Evolutionary conservation across 2,329 filamentous ascomycete species (phyloP), one percentile per base, ranked within the genome.

Genomic region (Helotiales sp.): DNA sequence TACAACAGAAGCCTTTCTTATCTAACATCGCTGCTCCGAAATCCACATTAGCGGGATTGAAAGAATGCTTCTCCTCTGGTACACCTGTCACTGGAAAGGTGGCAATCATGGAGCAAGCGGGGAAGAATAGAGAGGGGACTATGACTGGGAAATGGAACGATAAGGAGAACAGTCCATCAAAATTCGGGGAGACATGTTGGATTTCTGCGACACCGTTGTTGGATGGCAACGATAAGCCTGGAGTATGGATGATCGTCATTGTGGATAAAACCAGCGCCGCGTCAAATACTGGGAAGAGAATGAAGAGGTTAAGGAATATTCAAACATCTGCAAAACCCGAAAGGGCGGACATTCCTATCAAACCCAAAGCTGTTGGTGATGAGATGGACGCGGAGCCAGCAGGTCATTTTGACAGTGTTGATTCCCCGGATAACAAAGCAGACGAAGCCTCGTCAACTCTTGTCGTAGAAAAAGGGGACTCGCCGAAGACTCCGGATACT

Each of bases 171-270:
- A 30, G 51, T 33, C 49, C 52, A 15, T 24, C 34, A 25, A 44
- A 49, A 6, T 29, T 36, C 8, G 53, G 48, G 22, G 36, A 34
- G 42, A 36, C 36, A n/a, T 51, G 29, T 17, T 62, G 54, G 57
- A 55, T 62, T 12, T 59, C 57, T 10, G 57, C 54, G 4, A 62
- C 57, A n/a, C 60, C 57, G 6, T 17, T 62, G 24, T 25, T 59
- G 2, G 60, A 55, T 27, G 30, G 19, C 1, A 52, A 57, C 19
- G 54, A 56, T 7, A 47, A 36, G 5, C 47, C 55, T 6, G 60
- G 60, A 1, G 60, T 62, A 3, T 62, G 56, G 60, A 59, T 62
- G 60, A 51, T 62, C 13, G 54, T 62, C 2, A 51, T 62, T n/a
- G 36, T 62, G 12, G 56, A 62, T 47, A 19, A 55, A 19, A 36